Evolutionary conservation across 139 green algal species (phyloP), one percentile per base, ranked within the genome.

Genomic region (Closterium sp.): DNA sequence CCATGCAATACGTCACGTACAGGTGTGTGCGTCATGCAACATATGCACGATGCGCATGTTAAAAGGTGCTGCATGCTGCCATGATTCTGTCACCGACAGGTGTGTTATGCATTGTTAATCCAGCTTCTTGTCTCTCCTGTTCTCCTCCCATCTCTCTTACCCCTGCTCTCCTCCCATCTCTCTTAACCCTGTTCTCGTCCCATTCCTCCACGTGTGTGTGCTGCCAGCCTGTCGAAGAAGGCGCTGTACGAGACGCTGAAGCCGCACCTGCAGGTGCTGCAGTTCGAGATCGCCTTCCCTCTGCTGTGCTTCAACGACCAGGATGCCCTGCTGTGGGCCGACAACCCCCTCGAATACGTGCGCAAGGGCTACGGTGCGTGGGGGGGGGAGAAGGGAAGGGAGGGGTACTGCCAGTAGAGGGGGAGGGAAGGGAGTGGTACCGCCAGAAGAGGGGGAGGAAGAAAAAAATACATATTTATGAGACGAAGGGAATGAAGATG

Each of bases 301-400:
- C 92, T 98, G 35, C 93, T 98, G 91, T 98, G 96, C 91, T 99
- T 99, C 93, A 95, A 96, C 92, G 96, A 98, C 16, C 95, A 97
- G 84, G 98, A 99, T 92, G 94, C 92, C 2, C 91, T 96, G 94
- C 96, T 99, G 86, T 99, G 98, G 97, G 84, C 93, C 55, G 97
- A 99, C 12, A 97, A 99, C 96, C 98, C 98, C 7, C 96, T 98
- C 76, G 98, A 99, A 95, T 99, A 98, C 94, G 97, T 99, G 9
- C 92, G 98, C 84, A 99, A 99, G 95, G 90, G 89, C 12, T 92
- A 95, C 19, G 92, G 92, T 94, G 35, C 30, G 90, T 89, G n/a
- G n/a, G n/a, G n/a, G n/a, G n/a, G n/a, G n/a, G n/a, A n/a, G n/a
- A 66, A 16, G 43, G 43, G 43, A 34, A 12, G 85, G 85, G 32